Base-by-base conservation (phyloP, 2,329 filamentous ascomycete genomes). In the Exophiala spinifera region DNA sequence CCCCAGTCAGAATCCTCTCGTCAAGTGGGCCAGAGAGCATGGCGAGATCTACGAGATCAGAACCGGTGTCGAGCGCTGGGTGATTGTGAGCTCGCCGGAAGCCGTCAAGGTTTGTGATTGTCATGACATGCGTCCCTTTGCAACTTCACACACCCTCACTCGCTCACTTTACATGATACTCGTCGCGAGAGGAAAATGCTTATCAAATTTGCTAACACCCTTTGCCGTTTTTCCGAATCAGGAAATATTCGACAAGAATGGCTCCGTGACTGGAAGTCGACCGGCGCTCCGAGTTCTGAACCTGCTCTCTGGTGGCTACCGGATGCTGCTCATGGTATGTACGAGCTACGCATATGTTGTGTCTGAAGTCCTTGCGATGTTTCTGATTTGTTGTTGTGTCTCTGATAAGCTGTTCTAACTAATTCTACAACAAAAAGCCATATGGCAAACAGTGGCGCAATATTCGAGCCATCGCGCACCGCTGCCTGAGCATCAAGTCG, bases 41-140 rank as follows among this genome's bases (percentile, higher is more conserved):
- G 57, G 57, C 7, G 55, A 57, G 17, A 57, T 58, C 19, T 60
- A 60, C 39, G 49, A 52, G 13, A 21, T 60, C 15, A 46, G 42
- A 40, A 36, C 51, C 21, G 57, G 57, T 28, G 54, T 46, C n/a
- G 43, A 60, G 51, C 46, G 51, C 7, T 55, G 53, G 50, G 43
- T 53, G 3, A 33, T 53, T 21, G 17, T 53, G 6, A 42, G 34
- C 21, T 53, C 43, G n/a, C 50, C 50, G 3, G 50, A 53, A 43
- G 50, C 50, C 15, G 25, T 53, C 43, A 53, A 53, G 28, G 50
- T 53, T n/a, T n/a, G 43, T 34, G 15, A n/a, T n/a, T n/a, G n/a
- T n/a, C n/a, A n/a, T n/a, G n/a, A 7, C n/a, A 7, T 11, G 5
- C 4, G 28, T 4, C n/a, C 7, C 20, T 7, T 25, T 25, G 21